Evolutionary conservation across 441 rosid species (phyloP).

Genomic region (Pelargonium myrrhifolium): DNA sequence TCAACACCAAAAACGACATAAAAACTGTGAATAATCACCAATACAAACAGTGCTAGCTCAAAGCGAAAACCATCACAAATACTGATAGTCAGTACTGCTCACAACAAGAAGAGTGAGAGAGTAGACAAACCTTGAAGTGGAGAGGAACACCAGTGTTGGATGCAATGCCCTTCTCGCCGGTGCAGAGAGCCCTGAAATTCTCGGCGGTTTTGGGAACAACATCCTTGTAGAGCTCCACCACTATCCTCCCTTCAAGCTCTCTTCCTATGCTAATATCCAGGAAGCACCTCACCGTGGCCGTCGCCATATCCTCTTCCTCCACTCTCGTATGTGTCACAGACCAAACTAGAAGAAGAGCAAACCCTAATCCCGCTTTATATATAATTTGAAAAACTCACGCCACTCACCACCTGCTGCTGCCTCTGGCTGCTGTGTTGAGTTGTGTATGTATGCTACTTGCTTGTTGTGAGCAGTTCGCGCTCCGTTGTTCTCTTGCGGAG

Average conservation of each 20-base stretch:
- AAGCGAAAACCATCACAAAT: not conserved
- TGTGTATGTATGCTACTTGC: too few species aligned
- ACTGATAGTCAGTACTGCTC: not conserved
- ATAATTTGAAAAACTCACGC: too few species aligned
- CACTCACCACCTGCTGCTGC: too few species aligned
- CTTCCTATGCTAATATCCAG: not conserved
- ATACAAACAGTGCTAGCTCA: too few species aligned
- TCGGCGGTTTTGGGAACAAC: not conserved
- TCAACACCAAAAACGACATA: too few species aligned
- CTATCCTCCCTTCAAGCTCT: not conserved
- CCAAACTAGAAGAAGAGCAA: too few species aligned
- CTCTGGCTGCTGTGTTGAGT: too few species aligned
- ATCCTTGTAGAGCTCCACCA: constrained; percentile 2
- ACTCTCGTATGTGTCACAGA: rapidly evolving
- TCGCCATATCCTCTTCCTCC: not conserved
- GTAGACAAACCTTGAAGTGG: not conserved
- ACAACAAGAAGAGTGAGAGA: not conserved
- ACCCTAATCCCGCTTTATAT: too few species aligned
- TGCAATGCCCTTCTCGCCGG: constrained; percentile 1
- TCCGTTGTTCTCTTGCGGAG: too few species aligned
- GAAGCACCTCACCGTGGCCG: not conserved
- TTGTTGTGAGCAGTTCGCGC: too few species aligned
- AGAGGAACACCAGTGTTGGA: not conserved
- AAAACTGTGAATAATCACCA: too few species aligned
- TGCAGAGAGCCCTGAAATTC: constrained; percentile 1